These are phyloP conservation scores for Escovopsis sp. DNA, from an alignment of 2,329 filamentous ascomycete species.

Conservation along the genomic window DNA sequence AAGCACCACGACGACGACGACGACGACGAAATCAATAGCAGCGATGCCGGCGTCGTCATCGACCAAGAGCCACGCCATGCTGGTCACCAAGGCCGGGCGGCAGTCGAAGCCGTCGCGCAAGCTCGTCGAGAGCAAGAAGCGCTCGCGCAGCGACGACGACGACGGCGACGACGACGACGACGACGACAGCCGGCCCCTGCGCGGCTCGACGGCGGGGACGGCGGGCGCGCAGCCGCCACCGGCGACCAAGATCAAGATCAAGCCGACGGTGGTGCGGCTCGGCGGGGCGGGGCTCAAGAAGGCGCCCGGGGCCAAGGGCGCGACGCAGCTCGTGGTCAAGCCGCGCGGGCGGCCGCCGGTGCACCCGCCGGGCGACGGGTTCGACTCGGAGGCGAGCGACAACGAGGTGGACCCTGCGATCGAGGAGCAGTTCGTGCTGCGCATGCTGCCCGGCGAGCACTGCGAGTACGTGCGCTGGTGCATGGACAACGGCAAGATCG, in stretches of 20 bases:
- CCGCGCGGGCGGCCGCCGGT: conserved; percentile 53
- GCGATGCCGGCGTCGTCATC: not conserved
- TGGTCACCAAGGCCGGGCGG: conserved; percentile 45
- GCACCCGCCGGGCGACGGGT: conserved; percentile 70
- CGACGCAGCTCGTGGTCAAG: conserved; percentile 35
- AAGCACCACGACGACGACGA: not conserved
- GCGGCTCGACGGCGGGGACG: conserved; percentile 32
- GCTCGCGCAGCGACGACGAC: conserved; percentile 40
- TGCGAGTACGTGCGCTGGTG: conserved; percentile 68
- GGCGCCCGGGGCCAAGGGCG: conserved; percentile 20
- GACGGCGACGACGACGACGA: conserved; percentile 18
- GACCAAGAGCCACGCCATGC: conserved; percentile 5
- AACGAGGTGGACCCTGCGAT: conserved; percentile 75
- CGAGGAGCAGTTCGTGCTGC: conserved; percentile 78
- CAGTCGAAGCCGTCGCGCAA: conserved; percentile 45
- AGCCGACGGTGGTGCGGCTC: conserved; percentile 9
- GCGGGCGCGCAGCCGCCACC: conserved; percentile 16
- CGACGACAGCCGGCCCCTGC: conserved; percentile 6
- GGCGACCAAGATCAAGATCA: conserved; percentile 40
- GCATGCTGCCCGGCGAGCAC: conserved; percentile 76
- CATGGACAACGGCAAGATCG: conserved; percentile 65
- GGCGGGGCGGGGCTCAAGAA: conserved; percentile 1
- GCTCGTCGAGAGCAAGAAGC: conserved; percentile 44
- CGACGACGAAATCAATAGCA: conserved; percentile 1
- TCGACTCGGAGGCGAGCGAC: conserved; percentile 92